phyloP scores from a whole-genome alignment of 2,329 filamentous ascomycete species.

The Juglanconis oblonga region DNA sequence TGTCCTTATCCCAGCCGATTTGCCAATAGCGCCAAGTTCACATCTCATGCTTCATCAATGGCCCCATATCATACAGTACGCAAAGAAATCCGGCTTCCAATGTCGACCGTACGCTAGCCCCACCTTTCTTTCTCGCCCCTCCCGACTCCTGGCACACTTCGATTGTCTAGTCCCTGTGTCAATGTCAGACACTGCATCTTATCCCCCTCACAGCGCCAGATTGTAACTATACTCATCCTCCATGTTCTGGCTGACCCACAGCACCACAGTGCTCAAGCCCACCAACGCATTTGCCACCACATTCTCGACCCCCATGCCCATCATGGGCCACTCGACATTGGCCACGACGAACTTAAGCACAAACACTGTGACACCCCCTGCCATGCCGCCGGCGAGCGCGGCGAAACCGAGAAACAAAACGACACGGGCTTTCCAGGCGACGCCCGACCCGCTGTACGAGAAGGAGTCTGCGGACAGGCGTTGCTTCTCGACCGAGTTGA shows the following conservation, averaged over 20 bases:
- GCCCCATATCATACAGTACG: conserved; percentile 6
- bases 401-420: conserved; percentile 67
- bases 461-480: conserved; percentile 62
- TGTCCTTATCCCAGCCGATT: neutral
- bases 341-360: conserved; percentile 63
- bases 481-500: conserved; percentile 67
- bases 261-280: conserved; percentile 59
- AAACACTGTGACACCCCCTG: conserved; percentile 65
- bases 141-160: neutral
- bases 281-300: conserved; percentile 64
- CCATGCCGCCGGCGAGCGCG: conserved; percentile 64
- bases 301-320: conserved; percentile 65
- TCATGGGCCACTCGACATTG: conserved; percentile 55
- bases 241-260: conserved; percentile 71
- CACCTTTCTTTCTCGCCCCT: neutral
- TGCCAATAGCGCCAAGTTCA: neutral
- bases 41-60: conserved; percentile 3
- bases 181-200: too few relatives aligned
- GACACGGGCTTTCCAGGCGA: conserved; percentile 67
- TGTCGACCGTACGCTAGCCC: neutral
- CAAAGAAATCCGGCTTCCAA: neutral
- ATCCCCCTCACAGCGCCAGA: conserved; percentile 48
- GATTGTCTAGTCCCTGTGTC: neutral
- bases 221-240: conserved; percentile 71
- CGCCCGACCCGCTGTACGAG: conserved; percentile 59